A percentile compares a stretch with the other conserved stretches of the same genome.
phyloP scores from a whole-genome alignment of 441 rosid genomes.

The Raphanus hybrid region DNA sequence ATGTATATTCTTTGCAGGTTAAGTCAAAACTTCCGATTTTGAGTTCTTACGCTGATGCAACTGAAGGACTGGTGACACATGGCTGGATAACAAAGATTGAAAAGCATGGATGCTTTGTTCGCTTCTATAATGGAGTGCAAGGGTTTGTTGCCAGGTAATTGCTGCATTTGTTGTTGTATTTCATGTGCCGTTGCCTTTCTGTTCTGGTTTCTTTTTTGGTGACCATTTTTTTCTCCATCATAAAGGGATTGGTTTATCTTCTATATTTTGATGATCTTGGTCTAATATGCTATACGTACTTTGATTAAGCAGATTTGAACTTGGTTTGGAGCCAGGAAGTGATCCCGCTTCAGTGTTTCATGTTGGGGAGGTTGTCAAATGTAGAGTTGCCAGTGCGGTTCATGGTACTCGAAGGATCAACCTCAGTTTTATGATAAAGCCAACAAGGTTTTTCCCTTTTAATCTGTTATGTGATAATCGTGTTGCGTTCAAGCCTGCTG shows the following conservation, averaged over 20 bases:
- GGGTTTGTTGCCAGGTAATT: conserved; percentile 92
- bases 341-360: conserved; percentile 77
- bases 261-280: conserved; percentile 20
- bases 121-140: conserved; percentile 97
- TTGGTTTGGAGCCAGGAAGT: conserved; percentile 83
- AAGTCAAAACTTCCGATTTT: conserved; percentile 88
- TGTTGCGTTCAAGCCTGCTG: conserved; percentile 12
- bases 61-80: conserved; percentile 82
- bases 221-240: background rate
- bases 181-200: conserved; percentile 28
- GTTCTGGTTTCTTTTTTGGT: conserved; percentile 10
- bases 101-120: conserved; percentile 94
- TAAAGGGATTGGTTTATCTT: conserved; percentile 14
- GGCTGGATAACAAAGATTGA: conserved; percentile 99
- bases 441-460: conserved; percentile 64
- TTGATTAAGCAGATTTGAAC: conserved; percentile 76
- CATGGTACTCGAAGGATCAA: conserved; percentile 75
- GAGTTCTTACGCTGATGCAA: conserved; percentile 88
- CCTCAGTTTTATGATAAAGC: conserved; percentile 88
- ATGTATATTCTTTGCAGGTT: conserved; percentile 59
- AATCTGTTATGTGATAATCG: conserved; percentile 16
- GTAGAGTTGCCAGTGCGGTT: conserved; percentile 77
- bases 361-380: conserved; percentile 96
- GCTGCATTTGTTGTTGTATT: conserved; percentile 23
- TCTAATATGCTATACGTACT: conserved; percentile 34